Evolutionary conservation across 805 yeast genomes (phyloP), one percentile per base, ranked within the genome.

Genomic region (Starmerella cellae): DNA sequence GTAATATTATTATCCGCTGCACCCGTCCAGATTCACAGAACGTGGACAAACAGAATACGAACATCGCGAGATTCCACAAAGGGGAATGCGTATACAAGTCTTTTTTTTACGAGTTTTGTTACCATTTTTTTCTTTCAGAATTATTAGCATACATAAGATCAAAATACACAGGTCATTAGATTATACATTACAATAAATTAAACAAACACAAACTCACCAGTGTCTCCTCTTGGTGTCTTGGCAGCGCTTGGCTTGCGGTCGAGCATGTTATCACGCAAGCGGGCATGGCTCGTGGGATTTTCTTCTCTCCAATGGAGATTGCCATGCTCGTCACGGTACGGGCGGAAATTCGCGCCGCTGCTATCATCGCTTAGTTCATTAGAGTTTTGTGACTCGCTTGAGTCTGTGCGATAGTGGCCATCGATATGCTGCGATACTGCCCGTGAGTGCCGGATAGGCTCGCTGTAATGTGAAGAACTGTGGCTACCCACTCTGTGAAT

Each of bases 251-350:
- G 52, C 37, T 50, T 47, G 17, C 55, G 49, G 34, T 45, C 51
- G 35, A 60, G 63, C 54, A 43, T 58, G 10, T 34, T 47, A 5
- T 39, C 35, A 24, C 41, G 39, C 26, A 51, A 44, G 19, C 38
- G 16, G 4, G 49, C 51, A 5, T 33, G 32, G 16, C 41, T 39
- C 35, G 34, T 33, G 16, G 42, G 40, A 37, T 33, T 37, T 10
- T 41, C 46, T 16, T 40, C 43, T 33, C 48, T 47, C 60, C 62
- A 59, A n/a, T 51, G 52, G 24, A 59, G 46, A 37, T 55, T 56
- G 23, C 65, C 68, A 21, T 55, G 50, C 3, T 59, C 55, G 46
- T 60, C 58, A 20, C 59, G 43, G 44, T 52, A 59, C 5, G 61
- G 56, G 34, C 58, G 48, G 41, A 60, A 51, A 38, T 53, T 46